Evolutionary conservation across 2,329 filamentous ascomycete genomes (phyloP), one percentile per base, ranked within the genome.

Genomic region (Amphichorda felina): DNA sequence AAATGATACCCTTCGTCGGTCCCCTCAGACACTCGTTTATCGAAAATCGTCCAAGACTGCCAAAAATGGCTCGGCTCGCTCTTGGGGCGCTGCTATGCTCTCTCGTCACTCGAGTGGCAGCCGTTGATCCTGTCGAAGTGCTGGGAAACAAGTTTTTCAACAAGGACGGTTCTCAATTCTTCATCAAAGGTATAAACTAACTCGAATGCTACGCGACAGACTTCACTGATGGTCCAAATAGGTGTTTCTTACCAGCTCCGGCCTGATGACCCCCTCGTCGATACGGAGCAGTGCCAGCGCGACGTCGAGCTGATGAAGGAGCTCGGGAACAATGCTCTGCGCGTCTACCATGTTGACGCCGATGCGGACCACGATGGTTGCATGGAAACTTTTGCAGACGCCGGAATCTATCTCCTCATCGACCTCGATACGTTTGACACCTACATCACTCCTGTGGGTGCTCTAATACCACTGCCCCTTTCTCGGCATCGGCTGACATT

Each of bases 111-210:
- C 45, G 49, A 21, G 53, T 52, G 30, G 44, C 54, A 22, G 63
- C 67, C 21, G 43, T 74, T 33, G 58, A 68, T 25, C 61, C 64
- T 17, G 63, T 76, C 40, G 61, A 66, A 35, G 58, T 63, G 15
- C 72, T 79, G 36, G 85, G 85, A 34, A 78, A 79, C 62, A 94
- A 93, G 60, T 86, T 94, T 65, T 94, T 93, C 64, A 78, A 76
- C 45, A 75, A 73, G 49, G 75, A 88, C 54, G 85, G 85, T 43
- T 68, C 77, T 22, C 85, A 93, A 53, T 93, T 83, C 66, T 91
- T 76, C 57, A 71, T 91, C 56, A 91, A 88, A 63, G 84, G 84
- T 82, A n/a, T n/a, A 57, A 34, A 54, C 33, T 14, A 26, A 22
- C 18, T n/a, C n/a, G n/a, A n/a, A n/a, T n/a, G n/a, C n/a, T n/a